Percentiles rank a stretch among this genome's conserved stretches.
Evolutionary conservation across 164 flowering plant genomes (phyloP).

Genomic region (Taxillus chinensis): DNA sequence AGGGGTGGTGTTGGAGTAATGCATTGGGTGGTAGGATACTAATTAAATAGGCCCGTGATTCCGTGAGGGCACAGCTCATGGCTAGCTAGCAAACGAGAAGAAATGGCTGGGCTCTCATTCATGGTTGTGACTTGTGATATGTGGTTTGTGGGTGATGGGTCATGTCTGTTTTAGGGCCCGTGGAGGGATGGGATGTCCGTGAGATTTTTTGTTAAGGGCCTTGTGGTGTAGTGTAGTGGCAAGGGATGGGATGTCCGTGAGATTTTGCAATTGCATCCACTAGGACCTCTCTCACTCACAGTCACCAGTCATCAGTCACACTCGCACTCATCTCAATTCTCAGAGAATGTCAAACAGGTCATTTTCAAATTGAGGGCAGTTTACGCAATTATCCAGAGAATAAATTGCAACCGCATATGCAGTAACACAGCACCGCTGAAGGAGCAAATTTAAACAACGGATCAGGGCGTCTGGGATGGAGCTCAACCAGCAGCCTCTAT

Average conservation of each 20-base stretch:
- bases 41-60: conserved; percentile 44
- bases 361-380: too few relatives aligned
- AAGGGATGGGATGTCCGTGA: conserved; percentile 32
- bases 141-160: too few relatives aligned
- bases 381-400: too few relatives aligned
- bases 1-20: neutral
- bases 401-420: too few relatives aligned
- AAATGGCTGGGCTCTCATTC: neutral
- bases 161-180: neutral
- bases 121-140: neutral
- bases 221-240: neutral
- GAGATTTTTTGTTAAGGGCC: neutral
- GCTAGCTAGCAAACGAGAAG: conserved; percentile 8
- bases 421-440: neutral
- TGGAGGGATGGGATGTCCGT: too few relatives aligned
- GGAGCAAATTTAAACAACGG: neutral
- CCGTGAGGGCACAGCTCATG: conserved; percentile 25
- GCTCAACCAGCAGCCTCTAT: conserved; percentile 13
- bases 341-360: too few relatives aligned
- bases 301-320: too few relatives aligned
- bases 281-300: neutral
- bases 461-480: conserved; percentile 10
- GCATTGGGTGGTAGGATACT: too few relatives aligned
- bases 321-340: too few relatives aligned
- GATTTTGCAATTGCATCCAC: conserved; percentile 1